Evolutionary conservation across 2,329 filamentous ascomycete species (phyloP).

Genomic region (Phialophora macrospora): DNA sequence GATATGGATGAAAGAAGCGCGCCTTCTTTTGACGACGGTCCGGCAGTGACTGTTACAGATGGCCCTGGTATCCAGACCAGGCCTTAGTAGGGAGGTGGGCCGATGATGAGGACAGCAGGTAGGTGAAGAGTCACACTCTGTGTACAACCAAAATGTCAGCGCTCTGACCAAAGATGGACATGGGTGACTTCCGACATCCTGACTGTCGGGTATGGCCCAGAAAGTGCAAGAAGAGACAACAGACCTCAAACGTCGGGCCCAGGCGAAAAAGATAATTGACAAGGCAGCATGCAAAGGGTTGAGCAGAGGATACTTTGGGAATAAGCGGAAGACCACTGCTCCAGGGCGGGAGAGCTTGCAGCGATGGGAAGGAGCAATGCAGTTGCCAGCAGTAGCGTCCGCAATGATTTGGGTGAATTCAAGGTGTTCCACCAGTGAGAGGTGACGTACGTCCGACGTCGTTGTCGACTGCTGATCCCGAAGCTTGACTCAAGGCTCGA

Average conservation of each 20-base stretch:
- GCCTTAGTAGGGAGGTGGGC: not conserved
- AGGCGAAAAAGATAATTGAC: not conserved
- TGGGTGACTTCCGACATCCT: not conserved
- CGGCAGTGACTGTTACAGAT: constrained; percentile 5
- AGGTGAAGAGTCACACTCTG: constrained; percentile 2
- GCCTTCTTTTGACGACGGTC: constrained; percentile 1
- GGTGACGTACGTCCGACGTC: constrained; percentile 32
- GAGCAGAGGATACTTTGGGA: constrained; percentile 2
- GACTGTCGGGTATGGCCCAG: not conserved
- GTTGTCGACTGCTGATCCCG: constrained; percentile 19
- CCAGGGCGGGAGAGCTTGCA: not conserved
- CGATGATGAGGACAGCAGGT: constrained; percentile 9
- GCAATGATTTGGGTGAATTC: constrained; percentile 9
- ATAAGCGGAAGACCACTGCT: not conserved
- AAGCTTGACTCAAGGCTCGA: constrained; percentile 8
- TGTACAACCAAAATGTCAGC: constrained; percentile 24
- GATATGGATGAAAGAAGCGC: not conserved
- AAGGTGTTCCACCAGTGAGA: constrained; percentile 16
- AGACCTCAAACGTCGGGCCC: constrained; percentile 4
- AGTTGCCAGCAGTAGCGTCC: constrained; percentile 6
- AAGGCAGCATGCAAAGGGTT: constrained; percentile 2
- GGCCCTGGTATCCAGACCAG: constrained; percentile 9
- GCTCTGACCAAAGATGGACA: constrained; percentile 5
- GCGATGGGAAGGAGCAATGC: constrained; percentile 10
- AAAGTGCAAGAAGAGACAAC: not conserved